These are phyloP conservation scores for Phyllosticta ampelicida DNA, from an alignment of 2,329 filamentous ascomycete genomes.

Conservation along the genomic window DNA sequence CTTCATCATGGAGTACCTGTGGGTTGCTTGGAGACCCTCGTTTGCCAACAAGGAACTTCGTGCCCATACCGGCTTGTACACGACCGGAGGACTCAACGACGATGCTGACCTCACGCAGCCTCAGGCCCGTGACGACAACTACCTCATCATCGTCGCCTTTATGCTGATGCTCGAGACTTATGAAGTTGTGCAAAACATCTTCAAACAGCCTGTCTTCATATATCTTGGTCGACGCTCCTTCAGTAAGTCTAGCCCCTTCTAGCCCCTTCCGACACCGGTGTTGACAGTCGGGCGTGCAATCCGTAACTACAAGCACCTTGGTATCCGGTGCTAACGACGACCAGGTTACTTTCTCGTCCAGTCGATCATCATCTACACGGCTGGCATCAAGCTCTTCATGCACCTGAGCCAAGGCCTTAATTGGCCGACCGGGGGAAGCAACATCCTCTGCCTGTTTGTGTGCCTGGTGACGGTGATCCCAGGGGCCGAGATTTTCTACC, in stretches of 20 bases:
- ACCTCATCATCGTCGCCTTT: constrained; percentile 33
- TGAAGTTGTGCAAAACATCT: constrained; percentile 24
- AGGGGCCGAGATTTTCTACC: constrained; percentile 21
- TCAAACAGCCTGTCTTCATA: constrained; percentile 26
- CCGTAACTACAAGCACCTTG: neutral
- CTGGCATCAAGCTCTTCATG: constrained; percentile 37
- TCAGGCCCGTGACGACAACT: constrained; percentile 33
- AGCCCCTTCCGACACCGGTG: neutral
- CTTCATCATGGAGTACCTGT: constrained; percentile 33
- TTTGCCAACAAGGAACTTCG: constrained; percentile 27
- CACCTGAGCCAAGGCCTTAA: constrained; percentile 15
- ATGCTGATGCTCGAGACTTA: constrained; percentile 33
- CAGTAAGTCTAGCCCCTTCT: constrained; percentile 35
- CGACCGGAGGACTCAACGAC: constrained; percentile 26
- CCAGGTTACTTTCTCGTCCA: constrained; percentile 34
- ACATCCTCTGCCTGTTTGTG: constrained; percentile 13
- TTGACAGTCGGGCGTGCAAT: neutral
- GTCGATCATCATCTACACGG: constrained; percentile 31
- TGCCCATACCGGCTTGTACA: constrained; percentile 34
- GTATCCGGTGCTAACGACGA: constrained; percentile 1
- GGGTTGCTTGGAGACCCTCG: constrained; percentile 29
- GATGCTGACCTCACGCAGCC: constrained; percentile 24
- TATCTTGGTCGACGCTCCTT: constrained; percentile 33
- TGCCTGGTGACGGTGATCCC: constrained; percentile 20
- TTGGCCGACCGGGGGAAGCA: constrained; percentile 9